Evolutionary conservation across 2,329 filamentous ascomycete genomes (phyloP).

Genomic region (Immersiporthe knoxdaviesiana): DNA sequence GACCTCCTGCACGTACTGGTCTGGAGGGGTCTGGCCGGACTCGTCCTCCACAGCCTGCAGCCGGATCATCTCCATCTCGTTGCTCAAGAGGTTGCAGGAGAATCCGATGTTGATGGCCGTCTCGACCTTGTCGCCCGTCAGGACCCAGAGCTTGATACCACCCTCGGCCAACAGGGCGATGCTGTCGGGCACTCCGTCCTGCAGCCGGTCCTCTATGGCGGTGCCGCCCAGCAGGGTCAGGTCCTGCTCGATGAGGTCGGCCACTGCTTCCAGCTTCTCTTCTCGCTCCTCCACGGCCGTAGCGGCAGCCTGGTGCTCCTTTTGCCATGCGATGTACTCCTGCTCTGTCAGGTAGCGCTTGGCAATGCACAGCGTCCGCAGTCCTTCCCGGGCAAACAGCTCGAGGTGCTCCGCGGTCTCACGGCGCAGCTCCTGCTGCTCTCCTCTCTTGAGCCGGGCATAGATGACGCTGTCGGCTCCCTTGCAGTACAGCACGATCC

Average conservation of each 20-base stretch:
- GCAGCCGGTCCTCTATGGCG: slow-evolving; percentile 93
- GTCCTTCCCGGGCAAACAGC: slow-evolving; percentile 93
- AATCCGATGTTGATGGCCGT: slow-evolving; percentile 99
- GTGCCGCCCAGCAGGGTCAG: slow-evolving; percentile 88
- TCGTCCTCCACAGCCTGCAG: slow-evolving; percentile 82
- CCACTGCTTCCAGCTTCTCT: slow-evolving; percentile 87
- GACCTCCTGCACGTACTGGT: slow-evolving; percentile 58
- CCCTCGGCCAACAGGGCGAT: slow-evolving; percentile 89
- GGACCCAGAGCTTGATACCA: slow-evolving; percentile 97
- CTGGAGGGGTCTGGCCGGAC: slow-evolving; percentile 49
- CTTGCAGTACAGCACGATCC: slow-evolving; percentile 93
- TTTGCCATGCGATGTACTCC: slow-evolving; percentile 84
- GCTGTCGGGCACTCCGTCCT: slow-evolving; percentile 95
- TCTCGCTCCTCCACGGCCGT: slow-evolving; percentile 84
- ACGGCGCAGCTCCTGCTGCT: slow-evolving; percentile 82
- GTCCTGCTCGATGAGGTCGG: slow-evolving; percentile 89
- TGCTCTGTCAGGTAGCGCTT: slow-evolving; percentile 78
- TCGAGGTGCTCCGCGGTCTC: slow-evolving; percentile 92
- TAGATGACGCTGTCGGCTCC: slow-evolving; percentile 98
- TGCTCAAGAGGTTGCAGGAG: slow-evolving; percentile 95
- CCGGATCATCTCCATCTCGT: slow-evolving; percentile 95
- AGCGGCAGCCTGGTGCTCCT: slow-evolving; percentile 84
- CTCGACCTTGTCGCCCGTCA: slow-evolving; percentile 98
- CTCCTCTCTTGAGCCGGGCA: slow-evolving; percentile 80
- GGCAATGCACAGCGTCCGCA: slow-evolving; percentile 93